Base-by-base conservation (phyloP, 306 rosid species). In the Trichosanthes truncata region DNA sequence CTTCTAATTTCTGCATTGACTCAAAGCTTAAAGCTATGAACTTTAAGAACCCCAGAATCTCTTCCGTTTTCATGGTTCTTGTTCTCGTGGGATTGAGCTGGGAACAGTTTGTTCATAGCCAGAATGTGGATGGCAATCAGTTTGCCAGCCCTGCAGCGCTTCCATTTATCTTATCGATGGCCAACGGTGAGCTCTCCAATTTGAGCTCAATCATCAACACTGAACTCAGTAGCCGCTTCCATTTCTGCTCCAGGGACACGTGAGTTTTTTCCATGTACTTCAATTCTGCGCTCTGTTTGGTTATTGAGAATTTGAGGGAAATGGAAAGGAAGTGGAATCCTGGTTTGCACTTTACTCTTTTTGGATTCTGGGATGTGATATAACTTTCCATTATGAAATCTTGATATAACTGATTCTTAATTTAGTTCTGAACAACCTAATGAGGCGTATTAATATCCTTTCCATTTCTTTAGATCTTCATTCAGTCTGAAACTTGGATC, bases 231-330 rank as follows among this genome's bases (percentile, higher is more conserved):
- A 63, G 51, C 14, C 84, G 80, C 26, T 89, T 92, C 73, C 89
- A 77, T 84, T 95, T 95, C 87, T 95, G 99, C 77, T 85, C 93
- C 49, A 91, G 88, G 79, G 87, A 95, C 74, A 83, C 88, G 99
- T 95, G 69, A 87, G 99, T 84, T 14, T 36, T 76, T 21, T 11
- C 5, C 73, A 17, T 52, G 20, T 0, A 1, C 80, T 80, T 33
- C 15, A 57, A 41, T 29, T 53, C 4, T 14, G 18, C 31, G 0
- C 14, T 66, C 31, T 46, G 74, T 56, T 75, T 49, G 36, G 38
- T 25, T 82, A 7, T 49, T 63, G 38, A 45, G 80, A 38, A 31
- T 68, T 77, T 69, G 51, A 13, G 65, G 17, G 78, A 33, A 75
- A 69, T 20, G 10, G 52, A 43, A 9, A 1, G 13, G 21, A 55